A percentile compares a stretch with the other conserved stretches of the same genome.
phyloP scores from a whole-genome alignment of 2,329 filamentous ascomycete genomes.

The Monilinia fructigena region DNA sequence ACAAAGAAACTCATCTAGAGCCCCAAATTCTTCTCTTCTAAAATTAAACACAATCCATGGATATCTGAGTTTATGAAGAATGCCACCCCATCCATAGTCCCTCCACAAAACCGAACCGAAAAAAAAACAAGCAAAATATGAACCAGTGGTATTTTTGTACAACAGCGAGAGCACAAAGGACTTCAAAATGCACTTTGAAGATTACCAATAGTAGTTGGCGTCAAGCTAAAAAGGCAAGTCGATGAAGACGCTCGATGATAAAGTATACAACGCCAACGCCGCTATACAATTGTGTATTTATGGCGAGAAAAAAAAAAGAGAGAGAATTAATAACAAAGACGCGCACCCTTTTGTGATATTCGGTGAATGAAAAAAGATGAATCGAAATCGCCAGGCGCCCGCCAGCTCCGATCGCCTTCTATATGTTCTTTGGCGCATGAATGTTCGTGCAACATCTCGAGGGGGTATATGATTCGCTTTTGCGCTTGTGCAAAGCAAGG shows the following conservation, averaged over 20 bases:
- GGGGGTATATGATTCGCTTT: constrained; percentile 24
- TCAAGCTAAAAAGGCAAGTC: constrained; percentile 16
- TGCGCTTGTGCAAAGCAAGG: constrained; percentile 20
- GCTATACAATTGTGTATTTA: constrained; percentile 25
- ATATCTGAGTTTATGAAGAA: not conserved
- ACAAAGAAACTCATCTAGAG: constrained; percentile 14
- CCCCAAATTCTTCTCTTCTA: not conserved
- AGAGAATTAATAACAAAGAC: constrained; percentile 19
- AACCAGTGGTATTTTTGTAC: constrained; percentile 22
- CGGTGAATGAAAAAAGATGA: constrained; percentile 16
- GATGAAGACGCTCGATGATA: constrained; percentile 10
- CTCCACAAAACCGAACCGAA: constrained; percentile 4
- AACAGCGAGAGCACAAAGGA: constrained; percentile 14
- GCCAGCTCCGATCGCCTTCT: constrained; percentile 20
- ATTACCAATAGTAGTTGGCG: constrained; percentile 3
- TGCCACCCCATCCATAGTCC: not conserved
- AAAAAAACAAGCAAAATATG: constrained; percentile 1
- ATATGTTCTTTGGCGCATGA: constrained; percentile 25
- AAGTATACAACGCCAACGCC: constrained; percentile 22
- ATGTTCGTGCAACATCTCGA: constrained; percentile 22
- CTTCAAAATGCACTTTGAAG: constrained; percentile 13
- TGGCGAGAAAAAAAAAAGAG: not conserved
- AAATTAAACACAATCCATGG: constrained; percentile 7
- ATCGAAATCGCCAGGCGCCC: constrained; percentile 22
- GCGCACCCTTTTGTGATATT: constrained; percentile 20